Base-by-base conservation (phyloP, 1,284 basidiomycete species). In the Ceratobasidium papillatum region DNA sequence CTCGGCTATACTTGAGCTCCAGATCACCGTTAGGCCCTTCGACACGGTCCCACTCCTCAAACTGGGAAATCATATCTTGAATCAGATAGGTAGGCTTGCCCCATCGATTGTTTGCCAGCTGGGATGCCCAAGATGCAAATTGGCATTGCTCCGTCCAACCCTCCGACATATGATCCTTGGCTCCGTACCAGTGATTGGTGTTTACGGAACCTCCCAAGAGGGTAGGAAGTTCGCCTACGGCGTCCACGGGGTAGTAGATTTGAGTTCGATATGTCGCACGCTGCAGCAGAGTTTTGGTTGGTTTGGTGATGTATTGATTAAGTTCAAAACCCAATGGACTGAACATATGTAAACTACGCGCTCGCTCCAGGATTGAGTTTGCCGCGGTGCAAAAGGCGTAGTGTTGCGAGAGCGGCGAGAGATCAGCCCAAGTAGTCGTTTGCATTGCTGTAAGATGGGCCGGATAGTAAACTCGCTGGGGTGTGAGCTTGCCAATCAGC, bases 381-480 rank as follows among this genome's bases (percentile, higher is more conserved):
- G 30, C 27, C 2, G 56, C 56, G 0, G 56, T 49, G 4, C 3
- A n/a, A 22, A 86, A 81, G 14, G 73, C 78, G 49, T 80, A 75
- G 65, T 84, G 82, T 58, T 87, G 86, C 77, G 78, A 63, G 72
- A 76, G 0, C 0, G 81, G 76, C 11, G 82, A 75, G 11, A 83
- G 74, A 17, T 71, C 17, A 0, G 36, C 19, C 86, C 86, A 86
- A 17, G 76, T 30, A 0, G 84, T 80, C 4, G 77, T 81, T 72
- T 86, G 82, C 85, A 86, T 87, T 3, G 76, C 77, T 43, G 61
- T 52, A 1, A 84, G 79, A 74, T 84, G 80, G 3, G 25, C 3
- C 0, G 86, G 85, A 76, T 86, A 85, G 77, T 81, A 87, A 0
- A 59, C 62, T 17, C 84, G 79, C 0, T 61, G 19, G 0, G 86